These are phyloP conservation scores for Steccherinum ochraceum DNA, from an alignment of 768 basidiomycete species.

Conservation along the genomic window DNA sequence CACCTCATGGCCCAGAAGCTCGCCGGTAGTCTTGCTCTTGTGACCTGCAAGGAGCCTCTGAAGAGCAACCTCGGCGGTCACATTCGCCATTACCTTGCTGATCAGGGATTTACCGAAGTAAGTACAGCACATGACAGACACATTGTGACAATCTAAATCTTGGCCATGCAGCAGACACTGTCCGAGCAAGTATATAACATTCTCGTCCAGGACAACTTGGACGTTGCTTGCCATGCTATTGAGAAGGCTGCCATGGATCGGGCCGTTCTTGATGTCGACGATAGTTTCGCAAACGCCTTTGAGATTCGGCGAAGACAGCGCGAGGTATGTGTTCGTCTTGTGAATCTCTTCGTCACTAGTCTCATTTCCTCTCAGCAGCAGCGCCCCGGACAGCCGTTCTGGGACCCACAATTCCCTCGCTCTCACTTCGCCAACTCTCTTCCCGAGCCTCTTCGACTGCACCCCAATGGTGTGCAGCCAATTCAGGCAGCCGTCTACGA, in stretches of 20 bases:
- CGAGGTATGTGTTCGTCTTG: constrained; percentile 44
- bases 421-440: constrained; percentile 66
- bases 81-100: constrained; percentile 73
- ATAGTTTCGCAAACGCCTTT: constrained; percentile 77
- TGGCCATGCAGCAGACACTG: constrained; percentile 50
- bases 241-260: constrained; percentile 98
- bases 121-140: constrained; percentile 9
- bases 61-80: constrained; percentile 88
- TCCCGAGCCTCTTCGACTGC: constrained; percentile 86
- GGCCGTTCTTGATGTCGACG: constrained; percentile 89
- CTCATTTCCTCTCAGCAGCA: constrained; percentile 31
- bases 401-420: constrained; percentile 74
- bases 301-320: constrained; percentile 81
- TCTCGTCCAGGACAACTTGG: constrained; percentile 88
- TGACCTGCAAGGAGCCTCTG: constrained; percentile 97
- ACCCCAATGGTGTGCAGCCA: constrained; percentile 71
- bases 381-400: constrained; percentile 73
- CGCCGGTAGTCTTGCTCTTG: constrained; percentile 91
- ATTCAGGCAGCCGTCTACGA: constrained; percentile 90
- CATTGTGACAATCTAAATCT: neutral
- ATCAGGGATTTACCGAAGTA: constrained; percentile 89
- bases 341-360: neutral
- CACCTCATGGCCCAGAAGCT: constrained; percentile 97
- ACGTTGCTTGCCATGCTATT: constrained; percentile 88
- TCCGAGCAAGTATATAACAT: constrained; percentile 75